These are phyloP conservation scores for Hypoxylon sp. DNA, from an alignment of 2,329 filamentous ascomycete species.

Conservation along the genomic window DNA sequence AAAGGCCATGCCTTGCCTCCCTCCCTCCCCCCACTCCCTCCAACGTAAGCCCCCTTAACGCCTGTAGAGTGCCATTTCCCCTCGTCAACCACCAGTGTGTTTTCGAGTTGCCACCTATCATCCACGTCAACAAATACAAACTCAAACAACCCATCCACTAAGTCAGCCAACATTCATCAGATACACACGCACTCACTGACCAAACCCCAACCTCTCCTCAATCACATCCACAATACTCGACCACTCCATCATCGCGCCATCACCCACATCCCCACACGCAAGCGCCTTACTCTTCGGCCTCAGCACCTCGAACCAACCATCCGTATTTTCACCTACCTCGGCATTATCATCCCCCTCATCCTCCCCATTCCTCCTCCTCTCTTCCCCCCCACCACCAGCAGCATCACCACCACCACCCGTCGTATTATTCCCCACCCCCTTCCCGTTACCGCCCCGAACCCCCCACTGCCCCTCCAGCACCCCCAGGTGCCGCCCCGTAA, in stretches of 20 bases:
- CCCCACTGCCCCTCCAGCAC: slow-evolving; percentile 83
- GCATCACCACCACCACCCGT: background rate
- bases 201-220: slow-evolving; percentile 61
- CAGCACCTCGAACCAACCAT: slow-evolving; percentile 76
- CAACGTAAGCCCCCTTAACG: background rate
- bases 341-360: slow-evolving; percentile 49
- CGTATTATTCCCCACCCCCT: slow-evolving; percentile 12
- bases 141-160: background rate
- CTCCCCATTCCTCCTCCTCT: slow-evolving; percentile 42
- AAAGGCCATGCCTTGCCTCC: background rate
- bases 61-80: background rate
- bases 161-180: no score
- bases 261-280: slow-evolving; percentile 86
- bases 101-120: background rate
- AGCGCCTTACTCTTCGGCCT: slow-evolving; percentile 79
- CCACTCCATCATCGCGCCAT: slow-evolving; percentile 88
- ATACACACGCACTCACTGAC: slow-evolving; percentile 7
- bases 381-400: slow-evolving; percentile 44
- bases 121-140: background rate
- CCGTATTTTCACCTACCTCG: slow-evolving; percentile 42
- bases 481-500: slow-evolving; percentile 78
- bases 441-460: slow-evolving; percentile 44
- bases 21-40: no score
- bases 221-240: slow-evolving; percentile 76
- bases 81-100: background rate